phyloP scores from a whole-genome alignment of 768 basidiomycete species.

The Mrakia hoshinonis region DNA sequence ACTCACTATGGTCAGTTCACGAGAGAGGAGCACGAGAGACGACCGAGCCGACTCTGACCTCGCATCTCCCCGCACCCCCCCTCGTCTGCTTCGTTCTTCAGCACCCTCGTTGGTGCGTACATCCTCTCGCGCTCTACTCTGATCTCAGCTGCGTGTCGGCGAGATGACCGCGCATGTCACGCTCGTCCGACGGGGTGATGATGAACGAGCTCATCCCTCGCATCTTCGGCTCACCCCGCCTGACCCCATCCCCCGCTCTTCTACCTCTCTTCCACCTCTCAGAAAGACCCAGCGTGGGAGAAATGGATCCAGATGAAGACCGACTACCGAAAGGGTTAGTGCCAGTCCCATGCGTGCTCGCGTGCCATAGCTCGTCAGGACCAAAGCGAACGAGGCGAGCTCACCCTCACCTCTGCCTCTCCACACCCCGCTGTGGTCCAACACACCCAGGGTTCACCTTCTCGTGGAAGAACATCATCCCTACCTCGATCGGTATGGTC shows the following conservation, averaged over 20 bases:
- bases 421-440: too few species aligned
- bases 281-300: slow-evolving; percentile 10
- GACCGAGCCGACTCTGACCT: not conserved
- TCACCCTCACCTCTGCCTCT: too few species aligned
- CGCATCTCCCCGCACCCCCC: not conserved
- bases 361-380: too few species aligned
- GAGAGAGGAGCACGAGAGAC: not conserved
- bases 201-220: not conserved
- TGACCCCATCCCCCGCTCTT: not conserved
- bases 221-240: not conserved
- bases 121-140: not conserved
- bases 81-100: not conserved
- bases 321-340: not conserved
- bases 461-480: not conserved
- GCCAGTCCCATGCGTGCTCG: too few species aligned
- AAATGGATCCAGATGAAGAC: slow-evolving; percentile 9
- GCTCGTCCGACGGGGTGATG: not conserved
- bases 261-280: not conserved
- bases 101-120: not conserved
- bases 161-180: not conserved
- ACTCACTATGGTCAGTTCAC: not conserved
- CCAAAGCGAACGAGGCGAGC: not conserved
- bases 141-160: not conserved
- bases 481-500: not conserved
- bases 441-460: too few species aligned